Evolutionary conservation across 192 early-diverging fungal species (phyloP).

Genomic region (Gryganskiella cystojenkinii): DNA sequence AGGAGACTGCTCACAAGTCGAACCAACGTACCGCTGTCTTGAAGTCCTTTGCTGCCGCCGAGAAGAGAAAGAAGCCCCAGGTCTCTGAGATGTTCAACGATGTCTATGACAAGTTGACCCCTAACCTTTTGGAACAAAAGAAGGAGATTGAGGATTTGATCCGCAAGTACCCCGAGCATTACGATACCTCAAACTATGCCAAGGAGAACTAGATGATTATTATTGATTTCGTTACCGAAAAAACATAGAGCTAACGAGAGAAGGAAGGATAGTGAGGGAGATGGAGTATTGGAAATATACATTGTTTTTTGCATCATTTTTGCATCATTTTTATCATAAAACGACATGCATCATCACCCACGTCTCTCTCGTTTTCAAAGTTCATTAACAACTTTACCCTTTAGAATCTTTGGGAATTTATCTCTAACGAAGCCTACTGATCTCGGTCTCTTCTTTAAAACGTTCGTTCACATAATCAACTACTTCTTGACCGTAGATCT

Average conservation of each 20-base stretch:
- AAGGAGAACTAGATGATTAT: slow-evolving; percentile 23
- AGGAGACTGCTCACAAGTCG: slow-evolving; percentile 75
- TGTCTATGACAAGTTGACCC: slow-evolving; percentile 90
- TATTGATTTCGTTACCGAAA: too few relatives aligned
- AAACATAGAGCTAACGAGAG: too few relatives aligned
- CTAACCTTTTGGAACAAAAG: slow-evolving; percentile 81
- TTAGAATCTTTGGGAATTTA: neutral
- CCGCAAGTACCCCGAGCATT: slow-evolving; percentile 88
- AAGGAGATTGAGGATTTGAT: slow-evolving; percentile 82
- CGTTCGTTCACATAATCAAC: slow-evolving; percentile 59
- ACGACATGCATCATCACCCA: too few relatives aligned
- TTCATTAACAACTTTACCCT: neutral
- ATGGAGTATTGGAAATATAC: too few relatives aligned
- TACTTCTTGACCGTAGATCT: slow-evolving; percentile 66
- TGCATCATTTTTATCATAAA: too few relatives aligned
- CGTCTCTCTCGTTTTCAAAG: too few relatives aligned
- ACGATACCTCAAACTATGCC: slow-evolving; percentile 58
- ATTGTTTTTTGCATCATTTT: too few relatives aligned
- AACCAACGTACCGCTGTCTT: slow-evolving; percentile 78
- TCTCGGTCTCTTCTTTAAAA: slow-evolving; percentile 58
- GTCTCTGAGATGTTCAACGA: slow-evolving; percentile 90
- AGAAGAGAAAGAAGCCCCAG: slow-evolving; percentile 89
- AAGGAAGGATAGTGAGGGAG: too few relatives aligned
- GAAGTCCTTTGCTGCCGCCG: slow-evolving; percentile 83
- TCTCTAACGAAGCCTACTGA: slow-evolving; percentile 37